phyloP scores from a whole-genome alignment of 257 asterid genomes.

The Nicotiana undulata region DNA sequence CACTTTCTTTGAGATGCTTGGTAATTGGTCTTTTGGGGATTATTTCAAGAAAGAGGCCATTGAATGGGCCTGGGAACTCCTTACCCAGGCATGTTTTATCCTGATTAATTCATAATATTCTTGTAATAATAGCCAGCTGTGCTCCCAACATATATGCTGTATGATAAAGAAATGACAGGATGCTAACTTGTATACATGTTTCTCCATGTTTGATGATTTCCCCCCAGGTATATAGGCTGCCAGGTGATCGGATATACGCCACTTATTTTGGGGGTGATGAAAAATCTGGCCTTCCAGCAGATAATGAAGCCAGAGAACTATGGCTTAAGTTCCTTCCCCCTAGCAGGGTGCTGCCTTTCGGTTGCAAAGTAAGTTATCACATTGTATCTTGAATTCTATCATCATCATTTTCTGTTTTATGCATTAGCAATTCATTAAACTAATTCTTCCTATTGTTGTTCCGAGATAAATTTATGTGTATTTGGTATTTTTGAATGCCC shows the following conservation, averaged over 20 bases:
- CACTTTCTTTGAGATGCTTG: conserved; percentile 98
- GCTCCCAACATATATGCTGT: background rate
- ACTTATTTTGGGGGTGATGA: conserved; percentile 96
- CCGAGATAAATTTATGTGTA: background rate
- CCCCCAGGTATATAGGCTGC: conserved; percentile 58
- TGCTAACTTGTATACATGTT: background rate
- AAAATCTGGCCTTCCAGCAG: conserved; percentile 85
- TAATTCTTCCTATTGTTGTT: background rate
- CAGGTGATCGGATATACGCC: conserved; percentile 70
- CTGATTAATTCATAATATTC: background rate
- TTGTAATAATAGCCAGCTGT: background rate
- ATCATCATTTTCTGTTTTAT: background rate
- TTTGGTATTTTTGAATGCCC: background rate
- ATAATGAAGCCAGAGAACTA: conserved; percentile 67
- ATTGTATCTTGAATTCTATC: background rate
- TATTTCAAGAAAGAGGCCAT: conserved; percentile 88
- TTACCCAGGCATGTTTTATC: conserved; percentile 52
- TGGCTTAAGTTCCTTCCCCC: conserved; percentile 87
- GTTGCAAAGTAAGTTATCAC: conserved; percentile 55
- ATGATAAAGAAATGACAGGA: background rate
- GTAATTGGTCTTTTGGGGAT: conserved; percentile 97
- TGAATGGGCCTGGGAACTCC: conserved; percentile 94
- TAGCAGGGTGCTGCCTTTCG: conserved; percentile 82
- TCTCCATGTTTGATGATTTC: background rate
- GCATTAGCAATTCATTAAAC: background rate